These are phyloP conservation scores for Rhizodiscina lignyota DNA, from an alignment of 495 filamentous ascomycete genomes.

Conservation along the genomic window DNA sequence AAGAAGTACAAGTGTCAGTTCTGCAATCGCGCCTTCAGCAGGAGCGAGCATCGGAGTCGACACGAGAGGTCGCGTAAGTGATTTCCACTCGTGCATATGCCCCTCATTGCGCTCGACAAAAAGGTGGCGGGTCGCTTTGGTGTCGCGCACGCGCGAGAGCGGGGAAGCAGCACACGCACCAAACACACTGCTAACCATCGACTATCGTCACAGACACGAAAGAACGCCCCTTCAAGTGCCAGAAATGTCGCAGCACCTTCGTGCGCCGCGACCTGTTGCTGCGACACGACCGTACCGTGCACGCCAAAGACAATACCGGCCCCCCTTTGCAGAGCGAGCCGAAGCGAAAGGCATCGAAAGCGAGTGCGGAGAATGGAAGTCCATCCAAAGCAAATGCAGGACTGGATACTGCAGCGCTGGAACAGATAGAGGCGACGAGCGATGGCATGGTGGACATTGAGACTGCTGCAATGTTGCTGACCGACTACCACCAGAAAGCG, in stretches of 20 bases:
- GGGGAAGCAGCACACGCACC: too few species aligned
- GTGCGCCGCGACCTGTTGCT: conserved; percentile 91
- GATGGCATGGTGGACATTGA: conserved; percentile 96
- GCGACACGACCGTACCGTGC: conserved; percentile 94
- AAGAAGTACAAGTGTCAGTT: conserved; percentile 99
- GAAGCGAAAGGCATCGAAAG: conserved; percentile 61
- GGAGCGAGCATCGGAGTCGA: conserved; percentile 91
- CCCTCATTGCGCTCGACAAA: too few species aligned
- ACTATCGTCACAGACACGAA: conserved; percentile 51
- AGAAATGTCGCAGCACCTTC: conserved; percentile 96
- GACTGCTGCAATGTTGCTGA: conserved; percentile 97
- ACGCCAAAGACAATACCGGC: conserved; percentile 97
- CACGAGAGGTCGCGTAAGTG: conserved; percentile 97
- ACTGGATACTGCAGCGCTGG: conserved; percentile 74
- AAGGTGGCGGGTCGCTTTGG: too few species aligned
- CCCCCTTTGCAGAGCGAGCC: conserved; percentile 87
- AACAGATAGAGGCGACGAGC: conserved; percentile 86
- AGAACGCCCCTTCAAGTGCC: conserved; percentile 95
- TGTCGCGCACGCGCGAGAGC: too few species aligned
- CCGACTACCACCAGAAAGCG: conserved; percentile 94
- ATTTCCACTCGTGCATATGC: too few species aligned
- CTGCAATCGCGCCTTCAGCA: conserved; percentile 89
- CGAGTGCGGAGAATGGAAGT: conserved; percentile 32
- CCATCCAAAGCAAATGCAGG: conserved; percentile 68
- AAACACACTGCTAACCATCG: not conserved